Percentiles rank a stretch among this genome's conserved stretches.
These are phyloP conservation scores for Heterococcus sp. DNA, from an alignment of 108 stramenopile genomes.

Conservation along the genomic window DNA sequence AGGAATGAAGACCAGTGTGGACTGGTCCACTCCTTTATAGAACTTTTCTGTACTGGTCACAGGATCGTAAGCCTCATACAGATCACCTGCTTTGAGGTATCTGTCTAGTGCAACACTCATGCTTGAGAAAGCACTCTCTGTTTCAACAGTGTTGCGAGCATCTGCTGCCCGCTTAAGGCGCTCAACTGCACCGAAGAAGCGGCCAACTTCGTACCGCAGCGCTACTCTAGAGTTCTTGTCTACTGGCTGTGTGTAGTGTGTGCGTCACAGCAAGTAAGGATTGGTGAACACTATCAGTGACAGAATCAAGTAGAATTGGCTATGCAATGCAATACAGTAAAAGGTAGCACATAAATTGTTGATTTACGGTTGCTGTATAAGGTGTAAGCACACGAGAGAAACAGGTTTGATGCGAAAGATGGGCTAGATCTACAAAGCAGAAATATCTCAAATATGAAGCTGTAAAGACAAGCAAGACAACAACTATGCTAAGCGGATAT, in stretches of 20 bases:
- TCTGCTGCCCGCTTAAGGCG: conserved; percentile 40
- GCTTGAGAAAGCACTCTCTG: conserved; percentile 18
- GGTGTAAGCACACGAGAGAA: too few relatives aligned
- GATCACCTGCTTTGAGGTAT: conserved; percentile 44
- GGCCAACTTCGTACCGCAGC: conserved; percentile 42
- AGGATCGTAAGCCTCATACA: conserved; percentile 38
- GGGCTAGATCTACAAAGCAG: too few relatives aligned
- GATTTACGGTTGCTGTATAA: too few relatives aligned
- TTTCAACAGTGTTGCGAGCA: conserved; percentile 8
- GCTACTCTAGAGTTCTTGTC: conserved; percentile 22
- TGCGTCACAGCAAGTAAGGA: too few relatives aligned
- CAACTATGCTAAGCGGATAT: background rate
- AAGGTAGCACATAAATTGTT: too few relatives aligned
- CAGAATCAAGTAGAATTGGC: too few relatives aligned
- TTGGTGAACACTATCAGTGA: too few relatives aligned
- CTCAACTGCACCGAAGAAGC: conserved; percentile 42
- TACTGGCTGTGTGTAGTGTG: conserved; percentile 14
- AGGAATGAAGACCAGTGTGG: conserved; percentile 7
- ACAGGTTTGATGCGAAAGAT: too few relatives aligned
- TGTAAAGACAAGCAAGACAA: too few relatives aligned
- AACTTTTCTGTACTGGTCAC: conserved; percentile 27
- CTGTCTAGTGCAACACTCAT: conserved; percentile 34
- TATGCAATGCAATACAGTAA: too few relatives aligned
- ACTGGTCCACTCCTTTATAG: conserved; percentile 10
- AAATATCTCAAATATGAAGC: too few relatives aligned